Evolutionary conservation across 1,139 yeast genomes (phyloP).

Genomic region (Magnusiomyces starmeri): DNA sequence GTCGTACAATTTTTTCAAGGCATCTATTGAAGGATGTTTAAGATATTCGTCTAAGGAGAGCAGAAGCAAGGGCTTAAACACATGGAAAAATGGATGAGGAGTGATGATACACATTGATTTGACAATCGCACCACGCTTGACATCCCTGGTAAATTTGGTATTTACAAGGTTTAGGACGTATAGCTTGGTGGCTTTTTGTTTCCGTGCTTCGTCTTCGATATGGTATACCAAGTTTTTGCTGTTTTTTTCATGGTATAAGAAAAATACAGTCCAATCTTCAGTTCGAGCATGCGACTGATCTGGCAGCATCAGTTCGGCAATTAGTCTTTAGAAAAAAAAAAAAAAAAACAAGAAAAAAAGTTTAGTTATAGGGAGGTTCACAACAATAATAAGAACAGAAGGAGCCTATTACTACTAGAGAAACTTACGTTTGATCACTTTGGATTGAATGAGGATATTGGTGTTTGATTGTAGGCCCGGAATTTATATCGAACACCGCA

Average conservation of each 20-base stretch:
- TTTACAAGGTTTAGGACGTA: conserved; percentile 52
- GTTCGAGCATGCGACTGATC: conserved; percentile 56
- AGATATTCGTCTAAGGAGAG: conserved; percentile 45
- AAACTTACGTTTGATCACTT: conserved; percentile 11
- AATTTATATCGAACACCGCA: conserved; percentile 57
- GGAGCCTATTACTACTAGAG: background rate
- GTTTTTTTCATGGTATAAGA: conserved; percentile 37
- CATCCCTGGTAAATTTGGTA: conserved; percentile 42
- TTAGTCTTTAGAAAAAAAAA: conserved; percentile 4
- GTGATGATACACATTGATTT: conserved; percentile 52
- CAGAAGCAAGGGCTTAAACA: conserved; percentile 50
- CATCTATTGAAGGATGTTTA: conserved; percentile 25
- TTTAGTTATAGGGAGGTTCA: background rate
- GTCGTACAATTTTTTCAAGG: conserved; percentile 34
- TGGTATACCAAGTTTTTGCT: conserved; percentile 27
- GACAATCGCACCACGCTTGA: conserved; percentile 49
- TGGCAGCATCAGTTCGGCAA: conserved; percentile 57
- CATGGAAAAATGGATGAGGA: conserved; percentile 45
- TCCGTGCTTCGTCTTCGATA: conserved; percentile 23
- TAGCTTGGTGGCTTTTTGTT: conserved; percentile 38
- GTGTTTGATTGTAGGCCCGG: conserved; percentile 49
- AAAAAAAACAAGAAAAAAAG: background rate
- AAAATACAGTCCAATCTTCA: conserved; percentile 55
- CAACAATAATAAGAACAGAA: no score
- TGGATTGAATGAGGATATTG: conserved; percentile 40